Base-by-base conservation (phyloP, 2,329 filamentous ascomycete species). In the Penicillium sp. region DNA sequence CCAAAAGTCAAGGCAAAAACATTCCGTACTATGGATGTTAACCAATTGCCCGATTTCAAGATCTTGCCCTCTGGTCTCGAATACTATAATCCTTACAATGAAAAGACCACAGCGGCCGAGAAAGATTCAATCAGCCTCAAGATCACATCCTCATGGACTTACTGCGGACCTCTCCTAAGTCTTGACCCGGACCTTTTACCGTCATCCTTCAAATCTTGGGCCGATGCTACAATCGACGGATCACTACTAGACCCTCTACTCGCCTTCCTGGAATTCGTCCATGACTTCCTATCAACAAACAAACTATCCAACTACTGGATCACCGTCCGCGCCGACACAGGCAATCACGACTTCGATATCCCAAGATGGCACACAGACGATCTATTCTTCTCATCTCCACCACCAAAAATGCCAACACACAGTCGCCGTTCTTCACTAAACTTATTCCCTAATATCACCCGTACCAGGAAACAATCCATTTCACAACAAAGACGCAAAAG, bases 331-430 rank as follows among this genome's bases (percentile, higher is more conserved):
- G 79, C 80, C 49, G 78, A 78, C 0, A 75, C 67, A 43, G 71
- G 77, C 0, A 79, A 77, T 0, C 45, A 62, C 31, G 78, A 81
- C 26, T 82, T 75, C 62, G 75, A 82, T 59, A 68, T 61, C 10
- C 76, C 77, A 1, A 68, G 80, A 47, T 82, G 80, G 80, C 80
- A 83, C 57, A 78, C 78, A 0, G 80, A 83, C 59, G 79, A 83
- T 54, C 66, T 79, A 16, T 82, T 82, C 65, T 83, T 74, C 51
- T 58, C 61, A 3, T 60, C 63, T 33, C 76, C 58, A 57, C 76
- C 58, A 57, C 57, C 48, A 49, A 57, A 23, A 54, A 50, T 7
- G 59, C 57, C 4, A 62, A 11, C 54, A 55, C 25, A 55, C 66
- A 1, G 62, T 57, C 6, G 50, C 46, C 46, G 50, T 14, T 35